Evolutionary conservation across 2,329 filamentous ascomycete species (phyloP), one percentile per base, ranked within the genome.

Genomic region (Gyromitra esculenta): DNA sequence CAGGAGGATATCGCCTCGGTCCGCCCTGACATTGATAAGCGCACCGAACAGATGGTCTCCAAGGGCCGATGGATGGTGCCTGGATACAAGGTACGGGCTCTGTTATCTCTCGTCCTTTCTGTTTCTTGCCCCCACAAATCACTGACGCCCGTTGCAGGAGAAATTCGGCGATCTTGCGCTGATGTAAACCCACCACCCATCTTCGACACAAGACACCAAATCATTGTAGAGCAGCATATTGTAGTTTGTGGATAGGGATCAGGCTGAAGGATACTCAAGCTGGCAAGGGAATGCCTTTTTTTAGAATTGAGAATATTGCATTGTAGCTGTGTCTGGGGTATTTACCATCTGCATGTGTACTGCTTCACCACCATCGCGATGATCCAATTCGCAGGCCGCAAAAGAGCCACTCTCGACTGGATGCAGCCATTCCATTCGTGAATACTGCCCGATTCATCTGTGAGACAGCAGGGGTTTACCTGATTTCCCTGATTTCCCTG

Each of bases 61-160:
- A 97, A 96, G 91, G 95, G 95, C 85, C 93, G 94, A 90, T 99
- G 96, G 96, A 89, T 91, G 87, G 94, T 97, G 83, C 94, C 96
- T 80, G 96, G 96, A 84, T 99, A 99, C 92, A 97, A 97, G 93
- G 95, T 95, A 87, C 82, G 91, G 86, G 64, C n/a, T 78, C 15
- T 52, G 25, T 4, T 31, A 4, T 69, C 18, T 57, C 37, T 41
- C n/a, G 37, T 39, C 56, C 59, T 13, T 39, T 21, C 18, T 11
- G 2, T 43, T 59, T 8, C 48, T 43, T 18, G 35, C 25, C 37
- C 48, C 60, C 56, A 48, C 7, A 50, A 9, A 25, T 71, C 81
- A 77, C 87, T 91, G 84, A 91, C 84, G 73, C 79, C 77, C 81
- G 62, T 60, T 82, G 81, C 82, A 98, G 95, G 96, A 99, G 90